Conservation (phyloP, 2,329 filamentous ascomycete genomes). For the Alternaria panax region DNA sequence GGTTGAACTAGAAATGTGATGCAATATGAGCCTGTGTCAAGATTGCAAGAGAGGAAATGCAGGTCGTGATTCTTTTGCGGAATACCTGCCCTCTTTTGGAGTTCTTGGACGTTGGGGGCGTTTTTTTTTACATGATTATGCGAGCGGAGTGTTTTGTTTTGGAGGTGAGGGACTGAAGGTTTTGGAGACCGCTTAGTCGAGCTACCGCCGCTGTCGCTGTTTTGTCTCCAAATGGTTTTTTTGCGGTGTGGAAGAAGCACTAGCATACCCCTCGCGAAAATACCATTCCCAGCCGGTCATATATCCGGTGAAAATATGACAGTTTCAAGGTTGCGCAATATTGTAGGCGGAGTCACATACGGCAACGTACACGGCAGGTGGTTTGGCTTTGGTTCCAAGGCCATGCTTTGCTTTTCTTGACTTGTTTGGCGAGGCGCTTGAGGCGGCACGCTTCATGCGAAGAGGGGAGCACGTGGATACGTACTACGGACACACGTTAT, state of each 20-base stretch:
- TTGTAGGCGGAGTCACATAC: not conserved
- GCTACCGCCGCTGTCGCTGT: not conserved
- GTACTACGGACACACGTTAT: slow-evolving; percentile 1
- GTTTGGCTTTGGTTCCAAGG: not conserved
- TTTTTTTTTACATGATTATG: not conserved
- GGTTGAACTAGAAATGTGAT: not conserved
- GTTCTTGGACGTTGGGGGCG: not conserved
- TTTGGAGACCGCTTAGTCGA: not conserved
- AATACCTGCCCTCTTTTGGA: not conserved
- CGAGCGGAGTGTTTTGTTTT: not conserved
- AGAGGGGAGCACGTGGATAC: not conserved
- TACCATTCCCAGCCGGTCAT: not conserved
- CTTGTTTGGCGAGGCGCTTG: not conserved
- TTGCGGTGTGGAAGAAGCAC: not conserved
- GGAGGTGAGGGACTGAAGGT: not conserved
- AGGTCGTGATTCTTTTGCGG: not conserved
- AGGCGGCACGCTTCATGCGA: not conserved
- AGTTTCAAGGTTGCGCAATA: not conserved
- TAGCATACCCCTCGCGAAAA: not conserved
- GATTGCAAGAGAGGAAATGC: not conserved
- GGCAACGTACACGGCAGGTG: not conserved
- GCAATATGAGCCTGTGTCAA: not conserved
- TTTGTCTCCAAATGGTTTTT: not conserved
- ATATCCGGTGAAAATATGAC: not conserved
- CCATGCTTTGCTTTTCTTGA: not conserved